Conservation (phyloP, 129 eudicot genomes). For the Helichrysum umbraculigerum region DNA sequence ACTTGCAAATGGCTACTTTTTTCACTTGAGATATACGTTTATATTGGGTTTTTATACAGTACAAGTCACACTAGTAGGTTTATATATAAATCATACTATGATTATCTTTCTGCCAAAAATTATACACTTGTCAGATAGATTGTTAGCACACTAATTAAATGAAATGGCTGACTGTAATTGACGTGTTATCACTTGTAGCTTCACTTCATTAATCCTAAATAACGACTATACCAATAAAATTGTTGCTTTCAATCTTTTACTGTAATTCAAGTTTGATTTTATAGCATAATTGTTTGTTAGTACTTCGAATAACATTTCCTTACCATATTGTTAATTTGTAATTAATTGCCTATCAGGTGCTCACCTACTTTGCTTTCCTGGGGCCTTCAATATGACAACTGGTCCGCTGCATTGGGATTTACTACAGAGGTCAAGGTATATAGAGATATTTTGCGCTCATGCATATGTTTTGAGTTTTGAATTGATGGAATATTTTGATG, state of each 20-base stretch:
- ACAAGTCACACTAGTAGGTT: no score
- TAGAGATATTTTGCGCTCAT: neutral
- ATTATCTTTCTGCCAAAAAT: conserved; percentile 9
- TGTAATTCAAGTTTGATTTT: no score
- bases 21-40: neutral
- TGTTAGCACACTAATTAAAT: neutral
- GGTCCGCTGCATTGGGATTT: conserved; percentile 99
- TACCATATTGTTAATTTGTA: neutral
- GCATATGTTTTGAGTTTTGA: no score
- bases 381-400: conserved; percentile 98
- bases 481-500: neutral
- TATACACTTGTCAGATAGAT: neutral
- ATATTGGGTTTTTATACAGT: neutral
- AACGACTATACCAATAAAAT: no score
- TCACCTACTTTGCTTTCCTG: conserved; percentile 92
- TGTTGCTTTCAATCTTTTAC: no score
- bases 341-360: conserved; percentile 57
- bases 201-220: no score
- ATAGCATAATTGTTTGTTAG: neutral
- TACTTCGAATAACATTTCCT: neutral
- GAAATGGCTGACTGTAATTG: no score
- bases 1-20: neutral
- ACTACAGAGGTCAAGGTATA: conserved; percentile 86
- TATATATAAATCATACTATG: conserved; percentile 17
- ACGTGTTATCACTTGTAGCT: no score